Evolutionary conservation across 2,329 filamentous ascomycete species (phyloP).

Genomic region (Diaporthe vexans): DNA sequence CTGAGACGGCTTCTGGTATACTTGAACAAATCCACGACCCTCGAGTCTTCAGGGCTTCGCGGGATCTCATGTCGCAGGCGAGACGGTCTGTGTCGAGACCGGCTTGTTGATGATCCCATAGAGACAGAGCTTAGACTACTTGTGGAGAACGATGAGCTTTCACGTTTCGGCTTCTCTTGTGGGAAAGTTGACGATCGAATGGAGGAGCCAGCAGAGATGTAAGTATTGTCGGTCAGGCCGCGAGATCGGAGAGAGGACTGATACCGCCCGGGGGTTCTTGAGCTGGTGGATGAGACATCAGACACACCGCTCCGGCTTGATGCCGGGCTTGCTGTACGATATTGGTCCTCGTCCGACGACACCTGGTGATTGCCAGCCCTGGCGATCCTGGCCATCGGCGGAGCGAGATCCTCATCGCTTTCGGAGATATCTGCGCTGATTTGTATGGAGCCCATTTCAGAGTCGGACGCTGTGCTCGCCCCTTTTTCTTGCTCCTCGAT

Average conservation of each 20-base stretch:
- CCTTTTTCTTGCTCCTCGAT: conserved; percentile 77
- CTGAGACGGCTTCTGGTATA: conserved; percentile 84
- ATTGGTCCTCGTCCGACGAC: conserved; percentile 72
- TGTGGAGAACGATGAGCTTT: conserved; percentile 69
- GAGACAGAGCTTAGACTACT: conserved; percentile 64
- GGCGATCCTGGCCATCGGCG: conserved; percentile 81
- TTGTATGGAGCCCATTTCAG: conserved; percentile 67
- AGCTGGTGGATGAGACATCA: conserved; percentile 68
- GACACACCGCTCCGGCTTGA: conserved; percentile 76
- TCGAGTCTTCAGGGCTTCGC: conserved; percentile 81
- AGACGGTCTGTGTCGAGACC: conserved; percentile 69
- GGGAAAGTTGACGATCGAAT: conserved; percentile 56
- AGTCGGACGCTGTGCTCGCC: conserved; percentile 66
- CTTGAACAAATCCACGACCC: conserved; percentile 85
- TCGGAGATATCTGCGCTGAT: conserved; percentile 75
- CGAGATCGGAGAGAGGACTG: conserved; percentile 66
- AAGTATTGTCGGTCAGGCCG: conserved; percentile 73
- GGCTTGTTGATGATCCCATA: conserved; percentile 61
- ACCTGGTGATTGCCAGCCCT: conserved; percentile 74
- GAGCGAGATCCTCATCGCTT: conserved; percentile 83
- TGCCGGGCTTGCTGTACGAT: conserved; percentile 76
- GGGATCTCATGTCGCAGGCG: conserved; percentile 85
- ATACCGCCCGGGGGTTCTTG: conserved; percentile 64
- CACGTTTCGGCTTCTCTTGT: conserved; percentile 32
- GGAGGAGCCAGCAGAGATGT: conserved; percentile 77